A percentile compares a stretch with the other conserved stretches of the same genome.
phyloP scores from a whole-genome alignment of 2,329 filamentous ascomycete genomes.

The Aspergillus floridensis region DNA sequence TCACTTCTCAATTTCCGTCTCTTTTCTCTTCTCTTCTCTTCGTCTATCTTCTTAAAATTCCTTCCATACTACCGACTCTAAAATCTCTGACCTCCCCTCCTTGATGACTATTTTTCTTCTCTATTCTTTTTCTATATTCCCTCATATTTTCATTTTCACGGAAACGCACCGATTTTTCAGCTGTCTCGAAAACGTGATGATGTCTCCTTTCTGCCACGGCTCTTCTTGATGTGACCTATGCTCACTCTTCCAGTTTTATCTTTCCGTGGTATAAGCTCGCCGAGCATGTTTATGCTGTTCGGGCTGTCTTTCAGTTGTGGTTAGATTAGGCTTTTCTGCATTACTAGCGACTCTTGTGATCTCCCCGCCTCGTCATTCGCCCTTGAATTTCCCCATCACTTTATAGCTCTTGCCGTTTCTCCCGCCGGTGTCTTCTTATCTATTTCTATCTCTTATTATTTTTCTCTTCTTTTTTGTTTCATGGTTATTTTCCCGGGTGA shows the following conservation, averaged over 20 bases:
- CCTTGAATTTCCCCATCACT: constrained; percentile 5
- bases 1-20: constrained; percentile 7
- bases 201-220: constrained; percentile 7
- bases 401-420: constrained; percentile 1
- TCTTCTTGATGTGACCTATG: constrained; percentile 1
- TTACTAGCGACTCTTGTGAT: constrained; percentile 23
- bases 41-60: constrained; percentile 14
- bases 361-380: constrained; percentile 11
- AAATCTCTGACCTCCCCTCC: constrained; percentile 15
- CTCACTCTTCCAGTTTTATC: not conserved
- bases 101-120: constrained; percentile 5
- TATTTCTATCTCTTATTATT: constrained; percentile 7
- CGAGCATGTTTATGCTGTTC: constrained; percentile 8
- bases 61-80: constrained; percentile 12
- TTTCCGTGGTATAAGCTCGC: constrained; percentile 11
- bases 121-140: not conserved
- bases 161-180: not conserved
- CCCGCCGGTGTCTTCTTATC: constrained; percentile 5
- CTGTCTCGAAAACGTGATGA: constrained; percentile 25
- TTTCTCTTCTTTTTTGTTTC: constrained; percentile 12
- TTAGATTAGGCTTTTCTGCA: constrained; percentile 28
- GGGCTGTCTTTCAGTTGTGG: constrained; percentile 15
- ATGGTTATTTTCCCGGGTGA: not conserved
- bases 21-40: constrained; percentile 20
- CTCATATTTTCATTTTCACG: constrained; percentile 6